Percentiles rank a stretch among this genome's conserved stretches.
Evolutionary conservation across 331 rosid species (phyloP).

Genomic region (Ulmus americana): DNA sequence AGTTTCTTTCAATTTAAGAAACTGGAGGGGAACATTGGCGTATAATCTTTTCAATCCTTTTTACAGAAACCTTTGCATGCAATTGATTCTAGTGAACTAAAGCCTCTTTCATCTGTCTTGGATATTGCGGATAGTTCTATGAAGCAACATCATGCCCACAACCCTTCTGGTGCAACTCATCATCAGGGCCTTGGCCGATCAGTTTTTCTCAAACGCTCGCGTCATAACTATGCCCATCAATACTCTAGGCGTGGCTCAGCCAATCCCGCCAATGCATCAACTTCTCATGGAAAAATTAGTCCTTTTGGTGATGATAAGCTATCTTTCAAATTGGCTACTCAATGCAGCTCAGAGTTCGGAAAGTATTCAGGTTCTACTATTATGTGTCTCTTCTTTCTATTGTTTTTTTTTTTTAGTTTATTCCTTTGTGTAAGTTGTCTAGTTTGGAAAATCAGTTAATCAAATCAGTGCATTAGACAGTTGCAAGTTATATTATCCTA

Average conservation of each 20-base stretch:
- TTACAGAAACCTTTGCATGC: conserved; percentile 42
- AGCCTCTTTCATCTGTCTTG: conserved; percentile 38
- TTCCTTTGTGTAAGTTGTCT: background rate
- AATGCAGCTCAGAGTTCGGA: conserved; percentile 38
- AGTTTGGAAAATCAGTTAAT: background rate
- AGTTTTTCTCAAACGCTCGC: conserved; percentile 62
- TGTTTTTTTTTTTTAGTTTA: conserved; percentile 7
- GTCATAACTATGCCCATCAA: conserved; percentile 73
- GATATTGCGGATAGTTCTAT: conserved; percentile 47
- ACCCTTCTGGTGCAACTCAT: conserved; percentile 42
- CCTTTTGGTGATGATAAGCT: conserved; percentile 43
- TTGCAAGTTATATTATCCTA: background rate
- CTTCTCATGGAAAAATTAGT: conserved; percentile 56
- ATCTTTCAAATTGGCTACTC: conserved; percentile 55
- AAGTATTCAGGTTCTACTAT: conserved; percentile 40
- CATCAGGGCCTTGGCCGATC: conserved; percentile 65
- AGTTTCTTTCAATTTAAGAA: background rate
- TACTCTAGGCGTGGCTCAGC: conserved; percentile 68
- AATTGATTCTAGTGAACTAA: conserved; percentile 35
- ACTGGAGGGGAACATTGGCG: conserved; percentile 5
- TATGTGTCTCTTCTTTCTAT: background rate
- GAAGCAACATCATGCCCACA: conserved; percentile 43
- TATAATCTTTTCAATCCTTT: conserved; percentile 4
- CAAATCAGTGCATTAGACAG: background rate
- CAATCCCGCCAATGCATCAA: conserved; percentile 50